A percentile compares a stretch with the other conserved stretches of the same genome.
phyloP scores from a whole-genome alignment of 345 rosid species.

The Acer saccharum region DNA sequence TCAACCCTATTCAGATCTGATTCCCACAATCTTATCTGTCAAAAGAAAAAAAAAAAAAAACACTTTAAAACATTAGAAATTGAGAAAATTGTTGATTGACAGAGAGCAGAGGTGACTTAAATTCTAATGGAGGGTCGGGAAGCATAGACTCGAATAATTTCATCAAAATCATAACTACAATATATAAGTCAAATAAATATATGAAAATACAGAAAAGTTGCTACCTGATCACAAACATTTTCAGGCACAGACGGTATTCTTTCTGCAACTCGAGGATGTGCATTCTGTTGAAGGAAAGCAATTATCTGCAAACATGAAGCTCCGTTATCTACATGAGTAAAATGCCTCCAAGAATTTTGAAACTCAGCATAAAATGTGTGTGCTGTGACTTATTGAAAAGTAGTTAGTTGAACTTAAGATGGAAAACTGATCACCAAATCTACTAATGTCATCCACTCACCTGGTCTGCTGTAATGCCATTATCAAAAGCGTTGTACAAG shows the following conservation, averaged over 20 bases:
- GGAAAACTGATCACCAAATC: slow-evolving; percentile 1
- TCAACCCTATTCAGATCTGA: slow-evolving; percentile 90
- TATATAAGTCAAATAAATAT: slow-evolving; percentile 6
- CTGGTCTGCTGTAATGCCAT: slow-evolving; percentile 92
- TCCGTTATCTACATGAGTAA: slow-evolving; percentile 20
- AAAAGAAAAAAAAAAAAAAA: slow-evolving; percentile 10
- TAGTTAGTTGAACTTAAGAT: background rate
- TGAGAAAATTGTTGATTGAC: background rate
- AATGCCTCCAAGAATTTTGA: slow-evolving; percentile 3
- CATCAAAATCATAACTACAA: slow-evolving; percentile 1
- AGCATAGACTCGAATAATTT: background rate
- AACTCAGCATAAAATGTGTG: background rate
- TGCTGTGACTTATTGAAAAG: background rate
- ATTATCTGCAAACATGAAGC: slow-evolving; percentile 53
- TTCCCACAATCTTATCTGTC: slow-evolving; percentile 96
- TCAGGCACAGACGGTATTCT: slow-evolving; percentile 84
- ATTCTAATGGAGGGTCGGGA: background rate
- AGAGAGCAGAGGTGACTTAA: background rate
- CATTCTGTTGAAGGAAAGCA: slow-evolving; percentile 85
- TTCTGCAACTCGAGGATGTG: slow-evolving; percentile 87
- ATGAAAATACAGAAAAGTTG: slow-evolving; percentile 6
- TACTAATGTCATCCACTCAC: slow-evolving; percentile 33
- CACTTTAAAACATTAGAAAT: slow-evolving; percentile 2
- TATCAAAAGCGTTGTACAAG: slow-evolving; percentile 82
- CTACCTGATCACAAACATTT: slow-evolving; percentile 94